A percentile compares a stretch with the other conserved stretches of the same genome.
Conservation (phyloP, 306 rosid species). For the Fragaria iinumae region DNA sequence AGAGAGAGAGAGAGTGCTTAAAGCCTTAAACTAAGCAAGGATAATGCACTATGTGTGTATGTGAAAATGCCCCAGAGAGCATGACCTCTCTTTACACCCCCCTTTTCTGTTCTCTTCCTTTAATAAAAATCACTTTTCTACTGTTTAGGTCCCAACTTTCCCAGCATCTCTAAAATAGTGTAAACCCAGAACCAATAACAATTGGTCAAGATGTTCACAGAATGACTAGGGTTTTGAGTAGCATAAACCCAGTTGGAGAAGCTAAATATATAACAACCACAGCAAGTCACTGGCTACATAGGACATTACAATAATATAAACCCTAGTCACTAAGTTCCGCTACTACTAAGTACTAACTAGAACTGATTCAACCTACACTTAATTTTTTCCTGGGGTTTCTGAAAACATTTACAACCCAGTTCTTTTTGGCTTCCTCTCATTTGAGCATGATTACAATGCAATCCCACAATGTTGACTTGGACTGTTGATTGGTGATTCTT, state of each 20-base stretch:
- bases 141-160: conserved; percentile 35
- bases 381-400: background rate
- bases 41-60: background rate
- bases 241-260: background rate
- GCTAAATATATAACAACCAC: background rate
- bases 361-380: background rate
- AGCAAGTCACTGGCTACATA: background rate
- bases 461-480: background rate
- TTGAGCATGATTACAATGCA: conserved; percentile 1
- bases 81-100: conserved; percentile 3
- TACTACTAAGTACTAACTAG: background rate
- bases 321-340: conserved; percentile 4
- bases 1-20: background rate
- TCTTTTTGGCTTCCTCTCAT: background rate
- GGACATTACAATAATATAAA: background rate
- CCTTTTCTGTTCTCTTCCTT: conserved; percentile 1
- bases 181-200: conserved; percentile 4
- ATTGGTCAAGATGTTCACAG: background rate
- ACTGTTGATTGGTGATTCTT: background rate
- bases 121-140: conserved; percentile 24
- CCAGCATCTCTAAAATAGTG: conserved; percentile 17
- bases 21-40: background rate
- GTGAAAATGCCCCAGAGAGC: conserved; percentile 15
- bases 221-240: conserved; percentile 2
- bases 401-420: conserved; percentile 34